phyloP scores from a whole-genome alignment of 2,329 filamentous ascomycete species.

The Penicillium sp. region DNA sequence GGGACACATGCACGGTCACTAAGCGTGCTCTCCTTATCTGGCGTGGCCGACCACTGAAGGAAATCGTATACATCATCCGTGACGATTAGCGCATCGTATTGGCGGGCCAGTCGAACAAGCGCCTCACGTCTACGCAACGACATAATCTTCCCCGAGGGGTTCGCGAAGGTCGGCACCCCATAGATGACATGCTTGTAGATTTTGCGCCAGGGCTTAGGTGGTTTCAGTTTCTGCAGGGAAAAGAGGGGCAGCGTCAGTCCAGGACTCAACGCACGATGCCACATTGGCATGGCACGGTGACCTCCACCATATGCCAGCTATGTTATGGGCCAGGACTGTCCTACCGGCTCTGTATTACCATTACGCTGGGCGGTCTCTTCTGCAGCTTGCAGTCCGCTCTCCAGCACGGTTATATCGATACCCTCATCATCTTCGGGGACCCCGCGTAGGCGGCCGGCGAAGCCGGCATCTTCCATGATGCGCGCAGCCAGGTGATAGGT shows the following conservation, averaged over 20 bases:
- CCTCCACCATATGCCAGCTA: neutral
- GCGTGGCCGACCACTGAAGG: conserved; percentile 68
- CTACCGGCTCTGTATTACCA: conserved; percentile 47
- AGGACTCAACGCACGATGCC: conserved; percentile 2
- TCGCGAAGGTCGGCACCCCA: conserved; percentile 81
- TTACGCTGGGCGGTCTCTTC: conserved; percentile 46
- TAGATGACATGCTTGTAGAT: conserved; percentile 88
- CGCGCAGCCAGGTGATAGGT: conserved; percentile 80
- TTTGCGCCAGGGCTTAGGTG: conserved; percentile 62
- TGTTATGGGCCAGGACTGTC: conserved; percentile 10
- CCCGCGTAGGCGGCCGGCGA: conserved; percentile 63
- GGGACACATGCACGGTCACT: conserved; percentile 56
- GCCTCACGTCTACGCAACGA: conserved; percentile 63
- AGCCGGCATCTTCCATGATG: conserved; percentile 81
- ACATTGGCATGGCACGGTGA: conserved; percentile 1
- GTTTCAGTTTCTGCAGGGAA: conserved; percentile 54
- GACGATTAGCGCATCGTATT: conserved; percentile 77
- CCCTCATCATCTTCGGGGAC: conserved; percentile 77
- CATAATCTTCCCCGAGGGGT: conserved; percentile 84
- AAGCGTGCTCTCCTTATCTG: conserved; percentile 1
- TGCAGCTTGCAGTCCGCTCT: conserved; percentile 50
- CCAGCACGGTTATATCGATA: conserved; percentile 65
- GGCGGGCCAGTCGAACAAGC: conserved; percentile 73
- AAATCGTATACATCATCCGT: conserved; percentile 95
- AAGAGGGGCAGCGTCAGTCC: conserved; percentile 6